phyloP scores from a whole-genome alignment of 345 rosid genomes.

The Aegle marmelos region DNA sequence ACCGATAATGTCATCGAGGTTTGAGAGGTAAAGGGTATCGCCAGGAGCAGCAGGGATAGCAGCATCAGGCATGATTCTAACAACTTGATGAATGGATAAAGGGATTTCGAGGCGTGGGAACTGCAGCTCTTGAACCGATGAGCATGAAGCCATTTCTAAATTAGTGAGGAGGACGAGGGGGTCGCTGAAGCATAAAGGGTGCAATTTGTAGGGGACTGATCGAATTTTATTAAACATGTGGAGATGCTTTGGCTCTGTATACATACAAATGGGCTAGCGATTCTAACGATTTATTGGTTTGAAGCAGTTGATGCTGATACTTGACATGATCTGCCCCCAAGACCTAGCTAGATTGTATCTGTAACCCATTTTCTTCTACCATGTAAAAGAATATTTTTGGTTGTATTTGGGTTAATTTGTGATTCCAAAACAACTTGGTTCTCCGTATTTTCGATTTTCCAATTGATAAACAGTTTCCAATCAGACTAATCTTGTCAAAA shows the following conservation, averaged over 20 bases:
- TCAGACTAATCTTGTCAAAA: neutral
- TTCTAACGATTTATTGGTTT: constrained; percentile 29
- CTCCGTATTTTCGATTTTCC: neutral
- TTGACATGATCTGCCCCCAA: constrained; percentile 23
- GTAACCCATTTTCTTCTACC: neutral
- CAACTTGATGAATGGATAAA: constrained; percentile 27
- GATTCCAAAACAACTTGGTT: neutral
- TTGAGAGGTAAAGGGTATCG: constrained; percentile 74
- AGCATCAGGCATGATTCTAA: constrained; percentile 51
- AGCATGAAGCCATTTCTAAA: constrained; percentile 52
- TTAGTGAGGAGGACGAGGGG: neutral
- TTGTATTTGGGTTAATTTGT: neutral
- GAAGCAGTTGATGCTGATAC: constrained; percentile 31
- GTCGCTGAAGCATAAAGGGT: neutral
- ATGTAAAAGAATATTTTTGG: neutral
- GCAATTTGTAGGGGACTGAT: constrained; percentile 23
- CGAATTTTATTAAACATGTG: neutral
- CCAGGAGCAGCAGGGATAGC: constrained; percentile 47
- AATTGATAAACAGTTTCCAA: neutral
- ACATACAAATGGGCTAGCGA: neutral
- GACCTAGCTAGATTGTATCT: neutral
- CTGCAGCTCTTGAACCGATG: constrained; percentile 63
- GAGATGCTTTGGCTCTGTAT: constrained; percentile 7
- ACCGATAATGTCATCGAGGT: constrained; percentile 77
- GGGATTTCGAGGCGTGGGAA: constrained; percentile 50